These are phyloP conservation scores for Alternaria hordeiaustralica DNA, from an alignment of 2,329 filamentous ascomycete genomes.

Conservation along the genomic window DNA sequence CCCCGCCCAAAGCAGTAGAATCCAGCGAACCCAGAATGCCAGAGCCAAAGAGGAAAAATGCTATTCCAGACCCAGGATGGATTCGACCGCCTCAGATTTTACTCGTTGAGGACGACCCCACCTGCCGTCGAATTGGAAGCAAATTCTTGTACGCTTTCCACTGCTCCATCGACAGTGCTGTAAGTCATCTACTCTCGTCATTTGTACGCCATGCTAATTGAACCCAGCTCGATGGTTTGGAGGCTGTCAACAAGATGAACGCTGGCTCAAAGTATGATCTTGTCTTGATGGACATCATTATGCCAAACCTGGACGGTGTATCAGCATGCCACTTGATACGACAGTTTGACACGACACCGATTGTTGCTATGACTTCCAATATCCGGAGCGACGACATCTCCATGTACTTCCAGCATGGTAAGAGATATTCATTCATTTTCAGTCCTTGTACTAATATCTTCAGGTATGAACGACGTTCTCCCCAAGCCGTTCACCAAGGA, in stretches of 20 bases:
- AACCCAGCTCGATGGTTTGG: conserved; percentile 77
- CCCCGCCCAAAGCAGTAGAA: conserved; percentile 70
- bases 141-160: conserved; percentile 71
- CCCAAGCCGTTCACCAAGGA: conserved; percentile 95
- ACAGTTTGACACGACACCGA: conserved; percentile 83
- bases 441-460: conserved; percentile 31
- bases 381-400: conserved; percentile 96
- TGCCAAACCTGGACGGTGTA: conserved; percentile 94
- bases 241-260: conserved; percentile 87
- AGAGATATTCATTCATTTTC: conserved; percentile 41
- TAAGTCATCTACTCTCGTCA: conserved; percentile 48
- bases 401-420: conserved; percentile 96
- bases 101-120: conserved; percentile 83
- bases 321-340: conserved; percentile 93
- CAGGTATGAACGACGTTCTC: conserved; percentile 96
- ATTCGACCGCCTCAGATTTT: conserved; percentile 77
- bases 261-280: conserved; percentile 69
- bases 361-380: conserved; percentile 98
- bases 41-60: conserved; percentile 67
- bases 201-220: conserved; percentile 31
- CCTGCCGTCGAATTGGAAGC: conserved; percentile 69
- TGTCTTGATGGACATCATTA: conserved; percentile 73
- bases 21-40: conserved; percentile 55
- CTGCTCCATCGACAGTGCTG: conserved; percentile 68
- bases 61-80: conserved; percentile 69